These are phyloP conservation scores for Vitellaria paradoxa DNA, from an alignment of 179 eudicot genomes.

Conservation along the genomic window DNA sequence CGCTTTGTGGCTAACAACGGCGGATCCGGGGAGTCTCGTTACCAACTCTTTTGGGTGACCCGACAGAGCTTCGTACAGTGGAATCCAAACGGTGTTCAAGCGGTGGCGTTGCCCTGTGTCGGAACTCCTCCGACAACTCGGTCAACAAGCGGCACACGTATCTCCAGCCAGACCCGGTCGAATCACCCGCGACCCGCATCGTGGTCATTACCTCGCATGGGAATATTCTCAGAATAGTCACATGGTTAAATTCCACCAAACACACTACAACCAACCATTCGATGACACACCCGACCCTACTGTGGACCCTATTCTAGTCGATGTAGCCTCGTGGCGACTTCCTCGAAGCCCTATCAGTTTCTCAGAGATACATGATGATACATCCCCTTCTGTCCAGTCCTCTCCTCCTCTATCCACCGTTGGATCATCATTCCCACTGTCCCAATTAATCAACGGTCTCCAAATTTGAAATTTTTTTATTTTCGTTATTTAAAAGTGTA, in stretches of 20 bases:
- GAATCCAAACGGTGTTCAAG: no score
- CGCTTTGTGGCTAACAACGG: no score
- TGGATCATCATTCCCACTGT: background rate
- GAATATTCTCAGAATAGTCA: conserved; percentile 1
- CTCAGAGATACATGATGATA: background rate
- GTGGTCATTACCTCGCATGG: no score
- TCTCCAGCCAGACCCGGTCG: no score
- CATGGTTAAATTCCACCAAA: background rate
- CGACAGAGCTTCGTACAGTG: no score
- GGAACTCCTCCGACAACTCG: no score
- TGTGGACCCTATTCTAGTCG: background rate
- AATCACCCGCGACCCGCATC: no score
- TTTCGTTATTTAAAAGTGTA: no score
- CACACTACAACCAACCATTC: background rate
- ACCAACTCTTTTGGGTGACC: no score
- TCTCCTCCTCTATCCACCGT: background rate
- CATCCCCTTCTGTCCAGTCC: background rate
- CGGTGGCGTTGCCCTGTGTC: no score
- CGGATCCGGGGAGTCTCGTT: no score
- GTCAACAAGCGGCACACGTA: no score
- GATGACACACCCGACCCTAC: background rate
- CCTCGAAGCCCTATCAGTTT: background rate
- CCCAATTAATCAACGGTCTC: background rate
- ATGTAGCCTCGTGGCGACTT: conserved; percentile 10
- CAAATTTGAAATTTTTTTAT: background rate